These are phyloP conservation scores for Tetrahymena thermophila DNA, from an alignment of 73 alveolate genomes.

Conservation along the genomic window DNA sequence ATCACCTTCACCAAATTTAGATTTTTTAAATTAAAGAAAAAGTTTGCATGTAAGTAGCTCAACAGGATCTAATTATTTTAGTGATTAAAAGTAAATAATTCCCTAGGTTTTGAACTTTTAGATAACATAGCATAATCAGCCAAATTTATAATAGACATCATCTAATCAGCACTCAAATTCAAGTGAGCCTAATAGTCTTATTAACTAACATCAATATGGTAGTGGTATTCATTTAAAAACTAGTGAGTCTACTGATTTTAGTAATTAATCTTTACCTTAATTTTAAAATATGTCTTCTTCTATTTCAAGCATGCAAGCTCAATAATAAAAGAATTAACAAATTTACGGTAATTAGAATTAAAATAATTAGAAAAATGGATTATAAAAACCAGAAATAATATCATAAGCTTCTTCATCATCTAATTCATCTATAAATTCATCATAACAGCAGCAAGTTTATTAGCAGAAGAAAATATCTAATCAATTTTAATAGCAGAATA, in stretches of 20 bases:
- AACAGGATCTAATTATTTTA: not conserved
- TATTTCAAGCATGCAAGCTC: not conserved
- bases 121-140: not conserved
- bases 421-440: not conserved
- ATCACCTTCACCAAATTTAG: not conserved
- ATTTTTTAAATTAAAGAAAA: not conserved
- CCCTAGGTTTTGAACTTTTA: not conserved
- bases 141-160: not conserved
- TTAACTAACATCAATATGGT: not conserved
- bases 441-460: not conserved
- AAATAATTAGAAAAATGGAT: not conserved
- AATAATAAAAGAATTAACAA: not conserved
- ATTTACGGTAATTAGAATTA: not conserved
- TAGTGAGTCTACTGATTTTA: not conserved
- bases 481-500: not conserved
- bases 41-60: not conserved
- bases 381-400: not conserved
- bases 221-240: not conserved
- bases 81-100: not conserved
- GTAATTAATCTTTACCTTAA: not conserved
- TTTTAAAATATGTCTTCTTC: not conserved
- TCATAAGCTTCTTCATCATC: not conserved
- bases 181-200: not conserved
- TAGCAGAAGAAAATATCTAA: not conserved
- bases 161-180: not conserved